phyloP scores from a whole-genome alignment of 2,329 filamentous ascomycete genomes.

The Xylaria polymorpha region DNA sequence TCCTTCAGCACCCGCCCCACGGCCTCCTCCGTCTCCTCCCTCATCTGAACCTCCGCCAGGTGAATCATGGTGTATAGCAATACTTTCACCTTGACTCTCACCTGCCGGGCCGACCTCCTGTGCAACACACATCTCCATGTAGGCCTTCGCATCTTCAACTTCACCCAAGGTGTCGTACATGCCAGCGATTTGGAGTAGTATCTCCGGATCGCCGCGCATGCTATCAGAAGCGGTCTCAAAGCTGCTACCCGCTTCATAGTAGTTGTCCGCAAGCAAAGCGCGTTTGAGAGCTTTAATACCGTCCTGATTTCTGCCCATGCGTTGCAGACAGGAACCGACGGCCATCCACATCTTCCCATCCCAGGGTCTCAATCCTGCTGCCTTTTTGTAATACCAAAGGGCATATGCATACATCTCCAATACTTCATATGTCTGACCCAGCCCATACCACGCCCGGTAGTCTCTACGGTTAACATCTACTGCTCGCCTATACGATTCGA shows the following conservation, averaged over 20 bases:
- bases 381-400: constrained; percentile 97
- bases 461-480: constrained; percentile 97
- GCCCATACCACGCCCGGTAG: constrained; percentile 96
- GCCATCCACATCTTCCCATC: constrained; percentile 99
- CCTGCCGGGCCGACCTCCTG: constrained; percentile 80
- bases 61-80: constrained; percentile 68
- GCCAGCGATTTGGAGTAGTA: constrained; percentile 86
- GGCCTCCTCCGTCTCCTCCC: constrained; percentile 50
- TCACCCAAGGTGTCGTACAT: constrained; percentile 87
- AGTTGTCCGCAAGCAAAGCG: constrained; percentile 86
- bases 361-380: constrained; percentile 90
- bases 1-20: constrained; percentile 56
- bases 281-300: constrained; percentile 96
- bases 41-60: constrained; percentile 56
- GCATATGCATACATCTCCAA: constrained; percentile 98
- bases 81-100: constrained; percentile 59
- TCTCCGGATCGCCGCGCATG: constrained; percentile 79
- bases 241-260: constrained; percentile 76
- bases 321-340: constrained; percentile 89
- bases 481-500: constrained; percentile 94
- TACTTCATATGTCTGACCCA: constrained; percentile 97
- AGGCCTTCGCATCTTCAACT: constrained; percentile 83
- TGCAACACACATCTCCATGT: constrained; percentile 95
- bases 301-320: constrained; percentile 86
- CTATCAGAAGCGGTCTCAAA: constrained; percentile 61